Evolutionary conservation across 257 asterid species (phyloP).

Genomic region (Capsicum rhomboideum): DNA sequence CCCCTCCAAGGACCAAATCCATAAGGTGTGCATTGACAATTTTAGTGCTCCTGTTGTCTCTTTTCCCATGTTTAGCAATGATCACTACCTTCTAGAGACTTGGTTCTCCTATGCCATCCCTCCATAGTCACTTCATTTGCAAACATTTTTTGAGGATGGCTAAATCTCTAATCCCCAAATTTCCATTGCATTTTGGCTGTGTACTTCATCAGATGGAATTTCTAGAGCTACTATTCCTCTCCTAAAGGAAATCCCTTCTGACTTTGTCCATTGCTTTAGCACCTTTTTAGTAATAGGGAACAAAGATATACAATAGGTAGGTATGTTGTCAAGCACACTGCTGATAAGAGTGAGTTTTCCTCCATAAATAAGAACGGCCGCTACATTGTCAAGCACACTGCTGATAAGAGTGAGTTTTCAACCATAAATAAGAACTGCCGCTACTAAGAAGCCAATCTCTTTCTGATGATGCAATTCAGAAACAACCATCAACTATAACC

Average conservation of each 20-base stretch:
- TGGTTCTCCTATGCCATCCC: neutral
- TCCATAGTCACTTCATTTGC: neutral
- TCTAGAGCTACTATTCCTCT: neutral
- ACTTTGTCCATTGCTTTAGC: neutral
- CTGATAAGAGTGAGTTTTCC: neutral
- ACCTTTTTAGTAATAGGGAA: neutral
- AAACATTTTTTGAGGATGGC: neutral
- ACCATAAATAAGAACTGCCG: neutral
- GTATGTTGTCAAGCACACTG: neutral
- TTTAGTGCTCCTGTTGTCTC: neutral
- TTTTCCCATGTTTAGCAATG: neutral
- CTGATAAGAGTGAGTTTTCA: neutral
- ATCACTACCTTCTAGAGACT: neutral
- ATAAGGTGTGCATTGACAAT: neutral
- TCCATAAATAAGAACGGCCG: neutral
- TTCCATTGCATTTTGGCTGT: neutral
- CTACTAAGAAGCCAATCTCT: neutral
- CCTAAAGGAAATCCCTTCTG: neutral
- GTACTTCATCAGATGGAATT: neutral
- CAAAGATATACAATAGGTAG: neutral
- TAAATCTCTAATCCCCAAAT: neutral
- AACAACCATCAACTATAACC: no score
- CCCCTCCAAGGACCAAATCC: neutral
- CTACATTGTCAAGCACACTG: no score
- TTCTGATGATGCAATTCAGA: neutral